Base-by-base conservation (phyloP, 2,329 filamentous ascomycete species). In the Nemania serpens region DNA sequence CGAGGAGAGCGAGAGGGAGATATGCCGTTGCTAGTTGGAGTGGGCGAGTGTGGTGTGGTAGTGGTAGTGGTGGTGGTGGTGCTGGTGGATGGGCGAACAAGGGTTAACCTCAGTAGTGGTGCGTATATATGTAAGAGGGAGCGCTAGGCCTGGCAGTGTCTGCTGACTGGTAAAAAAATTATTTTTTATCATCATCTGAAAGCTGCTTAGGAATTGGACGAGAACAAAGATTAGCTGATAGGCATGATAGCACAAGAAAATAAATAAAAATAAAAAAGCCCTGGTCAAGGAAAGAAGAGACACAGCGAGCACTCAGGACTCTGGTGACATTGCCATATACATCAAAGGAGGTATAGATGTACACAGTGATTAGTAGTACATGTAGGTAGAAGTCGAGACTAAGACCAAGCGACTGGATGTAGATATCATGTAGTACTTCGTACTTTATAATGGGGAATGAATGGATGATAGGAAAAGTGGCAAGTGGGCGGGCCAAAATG, bases 11-110 rank as follows among this genome's bases (percentile, higher is more conserved):
- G 56, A 61, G 66, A 61, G 61, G 59, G 66, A 61, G 61, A 66
- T 66, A 63, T 64, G 63, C 59, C 58, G 66, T 65, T 69, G 68
- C 63, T 65, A 59, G 68, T 66, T 66, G 64, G 65, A 68, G 57
- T 48, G 55, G 62, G 57, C 57, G 55, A 64, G 59, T 57, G 62
- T 65, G 66, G 66, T 64, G 60, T 66, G 60, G 66, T 49, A 22
- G 52, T 63, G 60, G n/a, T n/a, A n/a, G 60, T 66, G 60, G 66
- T 49, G 33, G 52, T 63, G 60, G 60, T 66, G 60, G 66, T 49
- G 33, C 49, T 63, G 60, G 57, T 65, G 63, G 68, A 68, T 55
- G 65, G 65, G 61, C 57, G 59, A 63, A 67, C 63, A 68, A 68
- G 63, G 62, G 61, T 63, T 62, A 59, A 54, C 58, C 55, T 60